These are phyloP conservation scores for Microdochium paspali DNA, from an alignment of 2,329 filamentous ascomycete species.

Conservation along the genomic window DNA sequence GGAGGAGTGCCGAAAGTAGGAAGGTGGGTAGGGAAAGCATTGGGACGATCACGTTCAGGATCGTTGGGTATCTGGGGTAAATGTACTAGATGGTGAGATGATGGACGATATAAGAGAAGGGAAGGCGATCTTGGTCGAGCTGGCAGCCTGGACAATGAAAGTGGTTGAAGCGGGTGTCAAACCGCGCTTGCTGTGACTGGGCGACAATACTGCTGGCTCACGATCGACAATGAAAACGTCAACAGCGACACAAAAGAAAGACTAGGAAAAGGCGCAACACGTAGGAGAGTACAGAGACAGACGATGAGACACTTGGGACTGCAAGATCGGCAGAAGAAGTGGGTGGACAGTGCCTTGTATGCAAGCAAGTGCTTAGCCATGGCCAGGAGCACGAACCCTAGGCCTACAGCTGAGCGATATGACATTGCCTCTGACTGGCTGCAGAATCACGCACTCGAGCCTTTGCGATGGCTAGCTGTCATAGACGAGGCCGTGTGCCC, in stretches of 20 bases:
- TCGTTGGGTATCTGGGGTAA: background rate
- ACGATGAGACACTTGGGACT: background rate
- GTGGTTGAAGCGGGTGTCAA: background rate
- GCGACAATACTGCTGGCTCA: background rate
- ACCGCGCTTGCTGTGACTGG: background rate
- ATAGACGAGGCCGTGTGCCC: no score
- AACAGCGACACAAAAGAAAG: background rate
- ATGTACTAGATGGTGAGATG: background rate
- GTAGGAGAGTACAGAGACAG: no score
- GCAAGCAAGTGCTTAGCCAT: background rate
- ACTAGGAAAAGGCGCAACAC: background rate
- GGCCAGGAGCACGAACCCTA: no score
- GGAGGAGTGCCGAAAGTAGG: background rate
- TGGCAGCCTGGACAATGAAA: background rate
- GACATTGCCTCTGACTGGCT: no score
- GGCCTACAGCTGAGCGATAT: no score
- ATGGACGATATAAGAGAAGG: background rate
- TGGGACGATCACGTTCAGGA: background rate
- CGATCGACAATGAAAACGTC: background rate
- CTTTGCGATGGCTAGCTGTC: no score
- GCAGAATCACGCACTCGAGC: no score
- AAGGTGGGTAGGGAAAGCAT: background rate
- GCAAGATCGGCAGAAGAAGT: background rate
- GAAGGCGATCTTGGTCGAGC: background rate
- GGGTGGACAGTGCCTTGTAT: background rate